Evolutionary conservation across 2,329 filamentous ascomycete genomes (phyloP).

Genomic region (Trichoderma sp.): DNA sequence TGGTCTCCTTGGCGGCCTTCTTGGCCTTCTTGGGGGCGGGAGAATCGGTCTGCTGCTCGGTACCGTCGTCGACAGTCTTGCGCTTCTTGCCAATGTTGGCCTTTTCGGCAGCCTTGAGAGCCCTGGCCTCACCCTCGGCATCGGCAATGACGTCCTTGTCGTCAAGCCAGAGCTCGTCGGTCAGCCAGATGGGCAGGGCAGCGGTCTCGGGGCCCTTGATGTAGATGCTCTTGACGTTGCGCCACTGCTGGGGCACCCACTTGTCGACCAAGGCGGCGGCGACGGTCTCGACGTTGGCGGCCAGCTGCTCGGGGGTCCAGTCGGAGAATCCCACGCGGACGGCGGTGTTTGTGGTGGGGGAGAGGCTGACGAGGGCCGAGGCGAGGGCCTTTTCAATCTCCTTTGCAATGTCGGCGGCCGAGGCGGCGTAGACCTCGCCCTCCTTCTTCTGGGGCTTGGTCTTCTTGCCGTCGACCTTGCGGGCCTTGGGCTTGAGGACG

Average conservation of each 20-base stretch:
- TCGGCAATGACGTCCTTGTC: conserved; percentile 68
- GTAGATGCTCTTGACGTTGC: conserved; percentile 78
- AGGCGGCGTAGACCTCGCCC: conserved; percentile 44
- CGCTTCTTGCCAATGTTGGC: conserved; percentile 64
- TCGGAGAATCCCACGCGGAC: conserved; percentile 74
- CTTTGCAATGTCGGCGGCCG: conserved; percentile 65
- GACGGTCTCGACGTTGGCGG: conserved; percentile 76
- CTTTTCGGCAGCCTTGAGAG: conserved; percentile 42
- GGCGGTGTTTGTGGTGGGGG: conserved; percentile 73
- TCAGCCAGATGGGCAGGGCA: conserved; percentile 90
- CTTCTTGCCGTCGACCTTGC: conserved; percentile 58
- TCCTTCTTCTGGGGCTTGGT: conserved; percentile 56
- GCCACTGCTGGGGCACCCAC: conserved; percentile 82
- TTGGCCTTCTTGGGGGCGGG: conserved; percentile 38
- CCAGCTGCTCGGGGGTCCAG: conserved; percentile 71
- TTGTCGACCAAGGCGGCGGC: conserved; percentile 68
- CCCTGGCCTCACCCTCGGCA: conserved; percentile 47
- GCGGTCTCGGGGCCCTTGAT: conserved; percentile 88
- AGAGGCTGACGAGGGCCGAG: conserved; percentile 76
- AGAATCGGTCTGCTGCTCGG: conserved; percentile 45
- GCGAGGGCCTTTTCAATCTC: conserved; percentile 77
- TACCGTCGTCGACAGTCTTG: conserved; percentile 45
- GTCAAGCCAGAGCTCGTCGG: conserved; percentile 86
- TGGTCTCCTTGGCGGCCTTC: conserved; percentile 28
- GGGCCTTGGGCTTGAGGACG: conserved; percentile 59